Percentiles rank a stretch among this genome's conserved stretches.
These are phyloP conservation scores for Cercospora nicotianae DNA, from an alignment of 2,329 filamentous ascomycete species.

Conservation along the genomic window DNA sequence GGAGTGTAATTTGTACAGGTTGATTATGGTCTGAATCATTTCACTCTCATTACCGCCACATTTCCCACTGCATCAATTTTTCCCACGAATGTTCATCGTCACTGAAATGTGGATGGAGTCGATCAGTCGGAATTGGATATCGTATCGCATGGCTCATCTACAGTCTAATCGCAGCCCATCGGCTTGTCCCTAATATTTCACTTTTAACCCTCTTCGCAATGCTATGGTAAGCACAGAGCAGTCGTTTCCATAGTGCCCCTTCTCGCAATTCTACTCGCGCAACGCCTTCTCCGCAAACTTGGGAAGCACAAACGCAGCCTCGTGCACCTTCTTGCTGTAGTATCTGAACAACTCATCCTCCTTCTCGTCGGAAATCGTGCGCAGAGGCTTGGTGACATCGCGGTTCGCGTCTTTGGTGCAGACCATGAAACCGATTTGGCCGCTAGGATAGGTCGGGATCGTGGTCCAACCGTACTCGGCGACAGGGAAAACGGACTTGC, in stretches of 20 bases:
- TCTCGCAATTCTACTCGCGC: conserved; percentile 28
- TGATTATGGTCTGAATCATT: background rate
- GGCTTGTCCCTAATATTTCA: background rate
- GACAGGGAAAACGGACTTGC: conserved; percentile 94
- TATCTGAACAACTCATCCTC: conserved; percentile 92
- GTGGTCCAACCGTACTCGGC: conserved; percentile 99
- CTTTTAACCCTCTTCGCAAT: background rate
- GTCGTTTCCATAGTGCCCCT: background rate
- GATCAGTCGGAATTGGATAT: background rate
- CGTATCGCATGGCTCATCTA: conserved; percentile 1
- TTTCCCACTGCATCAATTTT: too few relatives aligned
- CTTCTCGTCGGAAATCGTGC: conserved; percentile 79
- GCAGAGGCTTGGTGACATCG: conserved; percentile 81
- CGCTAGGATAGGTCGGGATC: conserved; percentile 97
- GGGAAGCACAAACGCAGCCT: conserved; percentile 88
- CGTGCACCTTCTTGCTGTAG: conserved; percentile 97
- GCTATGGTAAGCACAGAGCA: background rate
- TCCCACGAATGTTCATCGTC: background rate
- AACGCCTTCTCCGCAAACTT: conserved; percentile 83
- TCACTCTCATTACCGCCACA: background rate
- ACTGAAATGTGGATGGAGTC: background rate
- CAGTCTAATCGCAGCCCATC: background rate
- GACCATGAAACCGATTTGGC: conserved; percentile 99
- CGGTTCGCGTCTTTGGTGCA: conserved; percentile 90
- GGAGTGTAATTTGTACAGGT: background rate